Percentiles rank a stretch among this genome's conserved stretches.
Conservation (phyloP, 2,329 filamentous ascomycete species). For the Penicillium vulpinum region DNA sequence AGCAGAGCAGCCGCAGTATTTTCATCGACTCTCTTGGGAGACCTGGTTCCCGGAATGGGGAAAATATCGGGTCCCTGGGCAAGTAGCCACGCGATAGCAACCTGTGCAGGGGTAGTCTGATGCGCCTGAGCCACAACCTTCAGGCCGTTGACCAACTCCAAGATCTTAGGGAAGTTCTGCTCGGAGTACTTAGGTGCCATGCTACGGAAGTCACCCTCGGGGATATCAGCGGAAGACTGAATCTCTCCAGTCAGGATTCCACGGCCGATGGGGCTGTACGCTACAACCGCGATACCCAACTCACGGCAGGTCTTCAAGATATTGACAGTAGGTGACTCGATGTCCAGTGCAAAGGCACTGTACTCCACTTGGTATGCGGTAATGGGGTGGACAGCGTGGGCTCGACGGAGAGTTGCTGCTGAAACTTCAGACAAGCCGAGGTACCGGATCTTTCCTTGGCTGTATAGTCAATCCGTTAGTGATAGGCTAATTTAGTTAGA, state of each 20-base stretch:
- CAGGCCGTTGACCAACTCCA: constrained; percentile 54
- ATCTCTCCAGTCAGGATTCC: constrained; percentile 58
- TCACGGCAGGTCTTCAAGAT: constrained; percentile 58
- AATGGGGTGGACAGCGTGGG: constrained; percentile 50
- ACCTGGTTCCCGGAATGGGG: constrained; percentile 31
- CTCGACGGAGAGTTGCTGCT: constrained; percentile 50
- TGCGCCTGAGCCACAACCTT: constrained; percentile 55
- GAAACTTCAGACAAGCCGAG: constrained; percentile 52
- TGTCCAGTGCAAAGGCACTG: constrained; percentile 50
- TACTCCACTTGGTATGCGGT: constrained; percentile 55
- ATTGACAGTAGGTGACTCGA: constrained; percentile 45
- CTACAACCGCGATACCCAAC: constrained; percentile 58
- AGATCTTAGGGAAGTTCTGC: constrained; percentile 57
- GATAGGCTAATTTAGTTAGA: background rate
- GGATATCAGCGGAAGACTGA: constrained; percentile 50
- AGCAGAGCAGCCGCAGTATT: constrained; percentile 18
- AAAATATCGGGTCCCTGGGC: constrained; percentile 51
- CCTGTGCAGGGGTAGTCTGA: constrained; percentile 55
- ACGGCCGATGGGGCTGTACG: constrained; percentile 61
- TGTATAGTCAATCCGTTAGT: background rate
- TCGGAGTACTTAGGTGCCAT: constrained; percentile 50
- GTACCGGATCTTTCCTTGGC: constrained; percentile 51
- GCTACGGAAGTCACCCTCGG: constrained; percentile 49
- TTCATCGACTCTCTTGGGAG: constrained; percentile 23
- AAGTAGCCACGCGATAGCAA: constrained; percentile 65